Conservation (phyloP, 2,329 filamentous ascomycete genomes). For the Alternaria panax region DNA sequence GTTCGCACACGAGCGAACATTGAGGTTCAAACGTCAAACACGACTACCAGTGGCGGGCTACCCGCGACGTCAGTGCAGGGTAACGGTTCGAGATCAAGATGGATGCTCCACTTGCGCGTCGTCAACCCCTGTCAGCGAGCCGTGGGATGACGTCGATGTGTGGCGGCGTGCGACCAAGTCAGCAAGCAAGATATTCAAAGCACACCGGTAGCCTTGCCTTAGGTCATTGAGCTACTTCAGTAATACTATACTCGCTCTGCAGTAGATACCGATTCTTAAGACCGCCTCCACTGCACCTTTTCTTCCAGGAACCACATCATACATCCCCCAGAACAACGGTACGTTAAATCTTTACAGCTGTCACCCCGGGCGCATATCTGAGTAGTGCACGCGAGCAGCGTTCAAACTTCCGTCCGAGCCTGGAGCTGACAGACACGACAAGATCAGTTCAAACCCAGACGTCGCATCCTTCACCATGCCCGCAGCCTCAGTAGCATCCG, state of each 20-base stretch:
- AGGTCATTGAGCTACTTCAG: slow-evolving; percentile 16
- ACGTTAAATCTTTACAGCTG: slow-evolving; percentile 14
- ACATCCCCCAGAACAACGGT: slow-evolving; percentile 15
- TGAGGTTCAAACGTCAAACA: slow-evolving; percentile 15
- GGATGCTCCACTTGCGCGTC: slow-evolving; percentile 31
- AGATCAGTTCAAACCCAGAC: not conserved
- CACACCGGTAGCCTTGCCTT: slow-evolving; percentile 17
- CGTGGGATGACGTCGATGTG: slow-evolving; percentile 44
- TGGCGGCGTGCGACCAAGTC: slow-evolving; percentile 36
- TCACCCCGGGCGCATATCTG: slow-evolving; percentile 11
- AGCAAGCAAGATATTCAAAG: slow-evolving; percentile 34
- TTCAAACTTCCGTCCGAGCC: not conserved
- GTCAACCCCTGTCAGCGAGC: slow-evolving; percentile 28
- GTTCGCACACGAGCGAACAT: slow-evolving; percentile 6
- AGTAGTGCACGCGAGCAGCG: slow-evolving; percentile 32
- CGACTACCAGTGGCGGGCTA: slow-evolving; percentile 14
- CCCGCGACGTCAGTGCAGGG: slow-evolving; percentile 28
- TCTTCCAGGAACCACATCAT: not conserved
- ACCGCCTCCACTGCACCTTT: not conserved
- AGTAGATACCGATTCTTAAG: slow-evolving; percentile 1
- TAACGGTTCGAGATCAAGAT: slow-evolving; percentile 35
- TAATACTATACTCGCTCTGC: slow-evolving; percentile 9
- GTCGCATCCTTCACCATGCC: slow-evolving; percentile 35
- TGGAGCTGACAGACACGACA: slow-evolving; percentile 8
- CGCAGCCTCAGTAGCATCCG: slow-evolving; percentile 44